Conservation (phyloP, 768 basidiomycete genomes). For the Suillus plorans region DNA sequence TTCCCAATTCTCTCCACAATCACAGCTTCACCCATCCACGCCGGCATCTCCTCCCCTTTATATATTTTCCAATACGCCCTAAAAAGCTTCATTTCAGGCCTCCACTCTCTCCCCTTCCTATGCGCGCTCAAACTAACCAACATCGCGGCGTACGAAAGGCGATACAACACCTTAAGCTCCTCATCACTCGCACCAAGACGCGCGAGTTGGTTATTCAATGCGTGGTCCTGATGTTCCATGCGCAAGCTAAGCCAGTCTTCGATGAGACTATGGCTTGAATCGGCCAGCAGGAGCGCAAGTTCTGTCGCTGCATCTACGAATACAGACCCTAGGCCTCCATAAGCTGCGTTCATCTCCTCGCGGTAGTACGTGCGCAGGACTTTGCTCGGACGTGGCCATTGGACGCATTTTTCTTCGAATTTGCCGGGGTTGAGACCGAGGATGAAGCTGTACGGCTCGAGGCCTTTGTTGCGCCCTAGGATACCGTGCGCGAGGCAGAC, state of each 20-base stretch:
- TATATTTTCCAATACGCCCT: background rate
- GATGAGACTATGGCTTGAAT: slow-evolving; percentile 6
- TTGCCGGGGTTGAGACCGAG: background rate
- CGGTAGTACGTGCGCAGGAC: slow-evolving; percentile 1
- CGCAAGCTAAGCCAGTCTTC: slow-evolving; percentile 1
- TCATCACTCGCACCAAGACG: slow-evolving; percentile 1
- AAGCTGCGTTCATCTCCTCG: background rate
- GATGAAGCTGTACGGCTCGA: background rate
- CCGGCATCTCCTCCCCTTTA: background rate
- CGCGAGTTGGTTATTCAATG: background rate
- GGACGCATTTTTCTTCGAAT: slow-evolving; percentile 1
- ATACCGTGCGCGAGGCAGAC: slow-evolving; percentile 4
- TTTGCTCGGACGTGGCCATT: slow-evolving; percentile 1
- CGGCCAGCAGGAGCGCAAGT: background rate
- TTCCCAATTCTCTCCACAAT: slow-evolving; percentile 3
- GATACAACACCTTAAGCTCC: background rate
- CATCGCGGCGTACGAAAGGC: slow-evolving; percentile 5
- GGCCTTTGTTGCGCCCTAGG: slow-evolving; percentile 4
- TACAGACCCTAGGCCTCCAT: background rate
- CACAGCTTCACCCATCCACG: background rate
- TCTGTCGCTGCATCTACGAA: slow-evolving; percentile 1
- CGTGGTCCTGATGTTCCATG: slow-evolving; percentile 4
- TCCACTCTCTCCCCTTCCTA: background rate
- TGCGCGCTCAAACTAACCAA: slow-evolving; percentile 7
- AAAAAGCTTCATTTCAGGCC: slow-evolving; percentile 1